Conservation (phyloP, 202 grass and related monocot genomes). For the Setaria viridis region DNA sequence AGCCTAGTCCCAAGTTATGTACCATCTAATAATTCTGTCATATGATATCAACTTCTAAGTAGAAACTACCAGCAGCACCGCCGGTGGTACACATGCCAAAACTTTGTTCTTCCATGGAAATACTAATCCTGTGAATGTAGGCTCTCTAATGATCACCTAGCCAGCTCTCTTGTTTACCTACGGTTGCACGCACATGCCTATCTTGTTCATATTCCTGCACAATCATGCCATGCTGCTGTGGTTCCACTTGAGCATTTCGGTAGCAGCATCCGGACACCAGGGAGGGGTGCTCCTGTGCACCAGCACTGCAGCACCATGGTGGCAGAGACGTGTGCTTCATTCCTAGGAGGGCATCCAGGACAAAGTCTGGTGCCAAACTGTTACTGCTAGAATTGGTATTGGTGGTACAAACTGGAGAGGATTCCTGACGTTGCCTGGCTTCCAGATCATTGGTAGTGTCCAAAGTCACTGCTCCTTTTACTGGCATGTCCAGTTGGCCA, state of each 20-base stretch:
- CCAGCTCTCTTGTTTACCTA: neutral
- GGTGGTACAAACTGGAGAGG: neutral
- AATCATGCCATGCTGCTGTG: slow-evolving; percentile 16
- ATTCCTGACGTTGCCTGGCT: neutral
- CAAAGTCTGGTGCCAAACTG: neutral
- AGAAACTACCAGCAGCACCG: slow-evolving; percentile 7
- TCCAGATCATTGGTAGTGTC: neutral
- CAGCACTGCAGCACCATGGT: neutral
- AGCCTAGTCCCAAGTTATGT: slow-evolving; percentile 51
- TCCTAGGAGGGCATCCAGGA: neutral
- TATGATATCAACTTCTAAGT: slow-evolving; percentile 59
- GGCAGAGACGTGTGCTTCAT: slow-evolving; percentile 27
- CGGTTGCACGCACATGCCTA: neutral
- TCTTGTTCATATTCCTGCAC: slow-evolving; percentile 18
- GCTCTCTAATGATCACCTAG: slow-evolving; percentile 28
- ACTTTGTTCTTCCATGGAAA: slow-evolving; percentile 43
- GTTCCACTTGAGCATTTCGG: slow-evolving; percentile 10
- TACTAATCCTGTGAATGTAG: slow-evolving; percentile 73
- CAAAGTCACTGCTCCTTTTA: neutral
- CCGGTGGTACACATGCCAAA: slow-evolving; percentile 48
- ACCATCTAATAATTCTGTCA: slow-evolving; percentile 74
- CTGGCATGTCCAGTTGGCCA: neutral
- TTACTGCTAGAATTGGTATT: neutral
- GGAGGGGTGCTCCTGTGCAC: neutral
- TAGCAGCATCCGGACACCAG: neutral